These are phyloP conservation scores for Hura crepitans DNA, from an alignment of 441 rosid genomes.

Conservation along the genomic window DNA sequence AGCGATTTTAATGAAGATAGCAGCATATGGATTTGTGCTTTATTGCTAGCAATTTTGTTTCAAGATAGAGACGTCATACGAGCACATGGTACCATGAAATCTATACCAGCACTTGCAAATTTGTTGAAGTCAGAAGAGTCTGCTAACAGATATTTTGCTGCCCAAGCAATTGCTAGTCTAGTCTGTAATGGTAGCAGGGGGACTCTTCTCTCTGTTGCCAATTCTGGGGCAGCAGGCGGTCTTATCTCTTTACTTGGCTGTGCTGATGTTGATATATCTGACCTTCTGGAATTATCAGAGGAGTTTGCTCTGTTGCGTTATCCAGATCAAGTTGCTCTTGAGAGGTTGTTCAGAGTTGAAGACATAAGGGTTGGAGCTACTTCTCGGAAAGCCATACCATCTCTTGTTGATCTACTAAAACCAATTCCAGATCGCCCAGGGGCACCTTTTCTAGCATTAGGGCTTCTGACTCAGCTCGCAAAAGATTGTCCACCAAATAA, in stretches of 20 bases:
- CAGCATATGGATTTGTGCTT: conserved; percentile 93
- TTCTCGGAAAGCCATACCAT: conserved; percentile 96
- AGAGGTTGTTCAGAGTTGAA: conserved; percentile 98
- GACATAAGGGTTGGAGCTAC: conserved; percentile 98
- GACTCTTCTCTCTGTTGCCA: conserved; percentile 95
- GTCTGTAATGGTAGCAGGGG: conserved; percentile 99
- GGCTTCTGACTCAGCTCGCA: conserved; percentile 91
- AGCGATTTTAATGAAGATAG: conserved; percentile 83
- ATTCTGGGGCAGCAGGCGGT: conserved; percentile 95
- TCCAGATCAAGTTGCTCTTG: conserved; percentile 98
- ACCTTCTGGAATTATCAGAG: conserved; percentile 80
- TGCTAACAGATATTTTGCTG: conserved; percentile 91
- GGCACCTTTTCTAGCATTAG: conserved; percentile 92
- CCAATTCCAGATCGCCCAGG: conserved; percentile 99
- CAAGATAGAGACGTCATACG: conserved; percentile 98
- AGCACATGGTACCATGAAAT: conserved; percentile 84
- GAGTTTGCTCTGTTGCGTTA: conserved; percentile 76
- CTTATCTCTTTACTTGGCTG: conserved; percentile 95
- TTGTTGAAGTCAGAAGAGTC: conserved; percentile 91
- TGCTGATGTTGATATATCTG: conserved; percentile 84
- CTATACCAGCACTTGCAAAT: conserved; percentile 84
- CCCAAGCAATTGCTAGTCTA: conserved; percentile 91
- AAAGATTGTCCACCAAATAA: conserved; percentile 87
- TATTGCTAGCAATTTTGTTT: conserved; percentile 87
- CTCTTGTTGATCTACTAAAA: conserved; percentile 93